phyloP scores from a whole-genome alignment of 331 rosid genomes.

The Stylosanthes scabra region DNA sequence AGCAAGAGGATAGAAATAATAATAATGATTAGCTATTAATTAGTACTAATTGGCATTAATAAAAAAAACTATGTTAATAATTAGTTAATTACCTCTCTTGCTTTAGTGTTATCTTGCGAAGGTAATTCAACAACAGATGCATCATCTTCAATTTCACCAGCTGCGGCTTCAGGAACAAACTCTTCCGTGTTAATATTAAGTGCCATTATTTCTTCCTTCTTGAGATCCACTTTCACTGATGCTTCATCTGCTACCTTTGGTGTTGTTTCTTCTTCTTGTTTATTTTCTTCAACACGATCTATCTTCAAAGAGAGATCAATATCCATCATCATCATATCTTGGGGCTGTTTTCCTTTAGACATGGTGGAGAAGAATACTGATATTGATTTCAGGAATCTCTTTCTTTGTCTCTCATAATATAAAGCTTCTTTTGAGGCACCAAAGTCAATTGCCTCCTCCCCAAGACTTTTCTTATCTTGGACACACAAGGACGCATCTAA shows the following conservation, averaged over 20 bases:
- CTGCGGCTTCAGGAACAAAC: conserved; percentile 44
- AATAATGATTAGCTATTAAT: no score
- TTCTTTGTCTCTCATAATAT: conserved; percentile 39
- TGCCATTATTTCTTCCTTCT: conserved; percentile 3
- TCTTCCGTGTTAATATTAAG: conserved; percentile 34
- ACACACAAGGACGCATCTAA: no score
- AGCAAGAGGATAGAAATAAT: not conserved
- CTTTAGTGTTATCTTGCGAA: conserved; percentile 51
- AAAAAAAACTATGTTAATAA: not conserved
- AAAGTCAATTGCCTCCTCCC: no score
- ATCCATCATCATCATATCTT: conserved; percentile 53
- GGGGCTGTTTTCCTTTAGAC: conserved; percentile 35
- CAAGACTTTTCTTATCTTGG: no score
- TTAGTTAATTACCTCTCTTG: conserved; percentile 49
- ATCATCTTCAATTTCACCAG: conserved; percentile 58
- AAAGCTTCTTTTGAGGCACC: conserved; percentile 77
- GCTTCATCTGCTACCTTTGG: not conserved
- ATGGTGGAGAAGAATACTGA: conserved; percentile 29
- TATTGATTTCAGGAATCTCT: conserved; percentile 14
- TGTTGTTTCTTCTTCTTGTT: not conserved
- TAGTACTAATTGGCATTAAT: not conserved
- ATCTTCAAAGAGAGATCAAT: conserved; percentile 79
- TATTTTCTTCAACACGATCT: conserved; percentile 38
- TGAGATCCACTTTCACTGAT: conserved; percentile 10
- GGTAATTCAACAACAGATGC: conserved; percentile 46